Conservation (phyloP, 768 basidiomycete genomes). For the Boletus subcaerulescens region DNA sequence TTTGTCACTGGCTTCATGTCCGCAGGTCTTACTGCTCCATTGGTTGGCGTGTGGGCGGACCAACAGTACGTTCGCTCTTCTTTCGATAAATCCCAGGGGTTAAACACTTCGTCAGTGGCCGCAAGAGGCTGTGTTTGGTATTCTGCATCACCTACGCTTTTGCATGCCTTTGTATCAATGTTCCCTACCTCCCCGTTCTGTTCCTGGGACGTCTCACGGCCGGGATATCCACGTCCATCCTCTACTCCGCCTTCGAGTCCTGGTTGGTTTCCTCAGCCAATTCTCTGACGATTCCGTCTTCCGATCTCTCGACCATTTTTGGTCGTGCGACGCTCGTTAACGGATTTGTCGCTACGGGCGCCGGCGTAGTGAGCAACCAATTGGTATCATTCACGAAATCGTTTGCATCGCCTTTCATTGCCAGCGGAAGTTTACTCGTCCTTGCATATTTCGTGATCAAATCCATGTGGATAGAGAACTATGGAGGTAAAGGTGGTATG, state of each 20-base stretch:
- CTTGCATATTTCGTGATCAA: conserved; percentile 57
- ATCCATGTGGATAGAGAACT: conserved; percentile 66
- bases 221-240: conserved; percentile 71
- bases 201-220: conserved; percentile 63
- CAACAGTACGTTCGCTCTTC: conserved; percentile 42
- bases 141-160: conserved; percentile 68
- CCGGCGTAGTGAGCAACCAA: conserved; percentile 66
- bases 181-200: conserved; percentile 57
- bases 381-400: conserved; percentile 51
- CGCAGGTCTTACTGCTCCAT: conserved; percentile 64
- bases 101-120: conserved; percentile 45
- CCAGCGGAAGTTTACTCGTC: conserved; percentile 54
- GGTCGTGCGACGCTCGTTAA: conserved; percentile 73
- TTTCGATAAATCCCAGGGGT: neutral
- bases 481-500: conserved; percentile 44
- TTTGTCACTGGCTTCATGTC: conserved; percentile 79
- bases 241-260: conserved; percentile 74
- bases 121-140: conserved; percentile 61
- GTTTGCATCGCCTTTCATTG: conserved; percentile 64
- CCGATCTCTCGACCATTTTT: conserved; percentile 65
- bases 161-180: conserved; percentile 56
- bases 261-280: conserved; percentile 70
- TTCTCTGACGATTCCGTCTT: conserved; percentile 46
- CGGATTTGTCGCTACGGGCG: conserved; percentile 65
- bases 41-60: conserved; percentile 77